phyloP scores from a whole-genome alignment of 768 basidiomycete species.

The Tulasnella sp. region DNA sequence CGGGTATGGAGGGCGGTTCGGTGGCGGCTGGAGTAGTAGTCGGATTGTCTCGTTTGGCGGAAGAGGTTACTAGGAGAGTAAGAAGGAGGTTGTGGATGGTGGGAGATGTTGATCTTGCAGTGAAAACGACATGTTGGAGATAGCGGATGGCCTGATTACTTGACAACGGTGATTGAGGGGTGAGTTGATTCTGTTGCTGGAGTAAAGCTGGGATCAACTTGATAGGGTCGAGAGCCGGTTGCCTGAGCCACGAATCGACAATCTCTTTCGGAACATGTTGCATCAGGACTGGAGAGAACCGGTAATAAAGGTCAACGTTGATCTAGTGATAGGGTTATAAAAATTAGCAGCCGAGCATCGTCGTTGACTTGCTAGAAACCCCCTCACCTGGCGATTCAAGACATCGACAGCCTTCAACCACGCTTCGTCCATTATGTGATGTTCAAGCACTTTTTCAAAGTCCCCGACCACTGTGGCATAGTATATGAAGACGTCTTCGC shows the following conservation, averaged over 20 bases:
- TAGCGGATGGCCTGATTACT: constrained; percentile 88
- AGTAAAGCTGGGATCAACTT: constrained; percentile 87
- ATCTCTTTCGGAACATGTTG: constrained; percentile 82
- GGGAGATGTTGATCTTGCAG: constrained; percentile 71
- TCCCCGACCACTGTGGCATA: constrained; percentile 82
- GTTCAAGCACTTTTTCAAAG: constrained; percentile 76
- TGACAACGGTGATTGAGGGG: constrained; percentile 54
- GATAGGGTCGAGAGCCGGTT: constrained; percentile 70
- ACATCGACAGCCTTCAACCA: constrained; percentile 88
- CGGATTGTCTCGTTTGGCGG: constrained; percentile 29
- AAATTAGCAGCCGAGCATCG: neutral
- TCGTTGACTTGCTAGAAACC: constrained; percentile 10
- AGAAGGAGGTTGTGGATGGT: constrained; percentile 93
- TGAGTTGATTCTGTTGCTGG: constrained; percentile 67
- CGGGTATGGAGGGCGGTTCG: constrained; percentile 36
- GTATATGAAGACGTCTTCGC: constrained; percentile 87
- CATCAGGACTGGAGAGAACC: constrained; percentile 84
- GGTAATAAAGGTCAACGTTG: constrained; percentile 87
- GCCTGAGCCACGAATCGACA: constrained; percentile 88
- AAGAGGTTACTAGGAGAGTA: constrained; percentile 68
- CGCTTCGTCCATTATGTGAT: constrained; percentile 89
- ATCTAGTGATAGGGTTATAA: constrained; percentile 45
- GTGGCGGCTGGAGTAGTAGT: constrained; percentile 14
- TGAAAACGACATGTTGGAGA: constrained; percentile 78
- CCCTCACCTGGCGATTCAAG: constrained; percentile 78